Percentiles rank a stretch among this genome's conserved stretches.
Conservation (phyloP, 495 filamentous ascomycete species). For the Aspergillus steynii region DNA sequence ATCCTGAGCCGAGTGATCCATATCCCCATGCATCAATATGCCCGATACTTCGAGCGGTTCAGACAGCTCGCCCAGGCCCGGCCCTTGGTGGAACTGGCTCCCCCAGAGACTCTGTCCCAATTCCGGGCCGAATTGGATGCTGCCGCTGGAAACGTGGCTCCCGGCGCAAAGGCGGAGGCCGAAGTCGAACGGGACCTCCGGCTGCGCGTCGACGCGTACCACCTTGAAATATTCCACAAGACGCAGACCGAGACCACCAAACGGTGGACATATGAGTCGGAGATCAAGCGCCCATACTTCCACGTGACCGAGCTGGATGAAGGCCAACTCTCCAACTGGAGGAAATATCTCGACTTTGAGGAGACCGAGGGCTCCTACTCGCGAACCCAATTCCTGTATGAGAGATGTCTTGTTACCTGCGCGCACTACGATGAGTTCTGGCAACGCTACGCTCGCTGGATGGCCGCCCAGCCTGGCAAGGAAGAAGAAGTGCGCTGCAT, state of each 20-base stretch:
- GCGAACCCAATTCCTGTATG: constrained; percentile 82
- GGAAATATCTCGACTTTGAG: constrained; percentile 96
- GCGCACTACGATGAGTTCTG: constrained; percentile 98
- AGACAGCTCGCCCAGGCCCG: constrained; percentile 72
- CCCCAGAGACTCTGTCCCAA: constrained; percentile 64
- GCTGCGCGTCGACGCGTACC: constrained; percentile 72
- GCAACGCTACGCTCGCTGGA: constrained; percentile 97
- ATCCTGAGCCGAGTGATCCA: constrained; percentile 84
- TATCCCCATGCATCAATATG: constrained; percentile 97
- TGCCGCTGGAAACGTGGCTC: constrained; percentile 44
- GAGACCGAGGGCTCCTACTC: constrained; percentile 78
- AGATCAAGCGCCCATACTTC: constrained; percentile 96
- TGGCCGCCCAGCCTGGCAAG: constrained; percentile 77
- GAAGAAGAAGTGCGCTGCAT: constrained; percentile 92
- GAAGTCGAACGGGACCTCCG: constrained; percentile 86
- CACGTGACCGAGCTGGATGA: constrained; percentile 92
- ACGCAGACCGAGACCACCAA: constrained; percentile 90
- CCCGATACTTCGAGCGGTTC: constrained; percentile 91
- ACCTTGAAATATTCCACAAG: constrained; percentile 76
- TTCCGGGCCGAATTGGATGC: constrained; percentile 71
- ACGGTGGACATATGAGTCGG: constrained; percentile 91
- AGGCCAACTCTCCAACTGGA: constrained; percentile 85
- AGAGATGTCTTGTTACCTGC: constrained; percentile 88
- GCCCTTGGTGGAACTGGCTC: constrained; percentile 71
- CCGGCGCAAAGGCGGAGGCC: constrained; percentile 58